Conservation (phyloP, 1,139 yeast species). For the Candida neerlandica region DNA sequence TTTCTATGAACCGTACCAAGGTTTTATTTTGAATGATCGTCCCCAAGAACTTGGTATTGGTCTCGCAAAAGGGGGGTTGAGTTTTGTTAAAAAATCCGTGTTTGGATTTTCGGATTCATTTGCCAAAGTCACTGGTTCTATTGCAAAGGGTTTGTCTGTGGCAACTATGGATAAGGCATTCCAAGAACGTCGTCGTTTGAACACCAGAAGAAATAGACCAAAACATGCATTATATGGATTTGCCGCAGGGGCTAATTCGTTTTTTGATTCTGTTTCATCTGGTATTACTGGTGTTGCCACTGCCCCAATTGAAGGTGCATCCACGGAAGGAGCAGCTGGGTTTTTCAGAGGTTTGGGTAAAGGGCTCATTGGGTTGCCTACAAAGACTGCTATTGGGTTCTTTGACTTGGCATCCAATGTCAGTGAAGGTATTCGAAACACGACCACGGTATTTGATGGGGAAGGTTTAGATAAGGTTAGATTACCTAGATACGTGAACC, state of each 20-base stretch:
- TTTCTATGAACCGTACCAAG: conserved; percentile 96
- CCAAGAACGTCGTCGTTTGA: conserved; percentile 78
- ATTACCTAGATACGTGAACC: conserved; percentile 73
- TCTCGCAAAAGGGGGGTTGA: conserved; percentile 91
- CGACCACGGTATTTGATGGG: conserved; percentile 87
- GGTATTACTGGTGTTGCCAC: conserved; percentile 90
- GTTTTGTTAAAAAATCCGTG: conserved; percentile 91
- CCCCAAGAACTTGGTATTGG: conserved; percentile 97
- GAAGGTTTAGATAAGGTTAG: conserved; percentile 81
- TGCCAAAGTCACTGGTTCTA: conserved; percentile 88
- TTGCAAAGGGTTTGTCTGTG: conserved; percentile 91
- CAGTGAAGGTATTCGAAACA: conserved; percentile 90
- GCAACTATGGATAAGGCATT: conserved; percentile 86
- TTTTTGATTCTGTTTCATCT: conserved; percentile 82
- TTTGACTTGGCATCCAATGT: conserved; percentile 92
- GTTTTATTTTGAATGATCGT: conserved; percentile 88
- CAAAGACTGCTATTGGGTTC: conserved; percentile 94
- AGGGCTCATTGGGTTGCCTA: conserved; percentile 93
- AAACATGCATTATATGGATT: conserved; percentile 89
- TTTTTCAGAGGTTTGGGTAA: conserved; percentile 92
- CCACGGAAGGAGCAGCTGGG: conserved; percentile 82
- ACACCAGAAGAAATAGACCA: conserved; percentile 76
- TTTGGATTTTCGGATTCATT: conserved; percentile 94
- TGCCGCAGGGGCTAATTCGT: conserved; percentile 84
- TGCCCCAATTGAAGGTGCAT: conserved; percentile 90